Base-by-base conservation (phyloP, 805 yeast species). In the Candida wancherniae region DNA sequence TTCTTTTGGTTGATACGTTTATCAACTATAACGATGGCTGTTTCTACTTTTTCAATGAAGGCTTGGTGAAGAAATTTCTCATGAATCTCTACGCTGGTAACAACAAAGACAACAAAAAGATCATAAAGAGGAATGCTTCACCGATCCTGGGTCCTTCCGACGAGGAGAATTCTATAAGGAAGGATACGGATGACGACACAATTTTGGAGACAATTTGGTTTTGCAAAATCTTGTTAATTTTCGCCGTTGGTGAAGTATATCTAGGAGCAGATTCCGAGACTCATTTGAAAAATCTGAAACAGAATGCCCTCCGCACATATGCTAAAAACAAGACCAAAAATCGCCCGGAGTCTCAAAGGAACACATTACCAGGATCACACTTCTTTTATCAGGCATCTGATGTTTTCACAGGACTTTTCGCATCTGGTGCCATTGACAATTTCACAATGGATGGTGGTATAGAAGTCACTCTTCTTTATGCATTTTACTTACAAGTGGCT, bases 211-310 rank as follows among this genome's bases (percentile, higher is more conserved):
- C 87, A 1, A 80, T 83, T 26, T 83, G 88, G 86, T 80, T 80
- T 46, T 81, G 90, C 58, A 83, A 83, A 52, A 71, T 81, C 5
- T 50, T 83, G 14, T 55, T 83, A 31, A 79, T 83, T 15, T 82
- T 83, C 53, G 85, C 90, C 4, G 71, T 77, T 28, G 92, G 94
- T 11, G 94, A 83, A 51, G 81, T 83, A 84, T 83, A 83, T 47
- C 55, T 82, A 21, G 90, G 90, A 1, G 80, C 86, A 1, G 80
- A 82, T 9, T 79, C 82, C 31, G 75, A 73, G 40, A 61, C 69
- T 14, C 79, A 78, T 47, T 76, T 80, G 3, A 58, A 61, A 37
- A 63, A 59, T 31, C 47, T 61, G 38, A 55, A 53, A n/a, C 39
- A 40, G 13, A 36, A 39, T 7, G 31, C 31, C 16, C 35, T 39